Conservation (phyloP, 2,329 filamentous ascomycete species). For the Lecanoromycetidae sp. region DNA sequence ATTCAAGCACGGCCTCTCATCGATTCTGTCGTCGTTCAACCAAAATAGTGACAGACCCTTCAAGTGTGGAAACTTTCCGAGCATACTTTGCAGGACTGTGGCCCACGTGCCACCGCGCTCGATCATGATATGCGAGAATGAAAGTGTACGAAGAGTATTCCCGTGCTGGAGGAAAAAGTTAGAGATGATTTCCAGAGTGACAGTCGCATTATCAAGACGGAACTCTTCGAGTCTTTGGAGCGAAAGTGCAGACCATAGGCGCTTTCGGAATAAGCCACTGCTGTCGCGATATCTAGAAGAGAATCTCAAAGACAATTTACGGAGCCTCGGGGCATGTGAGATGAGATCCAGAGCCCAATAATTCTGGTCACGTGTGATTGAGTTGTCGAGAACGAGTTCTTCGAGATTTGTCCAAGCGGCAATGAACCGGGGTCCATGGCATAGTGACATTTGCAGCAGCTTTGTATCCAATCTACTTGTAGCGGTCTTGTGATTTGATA, state of each 20-base stretch:
- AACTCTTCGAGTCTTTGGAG: background rate
- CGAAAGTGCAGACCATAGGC: background rate
- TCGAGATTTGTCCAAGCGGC: background rate
- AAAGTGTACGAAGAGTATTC: background rate
- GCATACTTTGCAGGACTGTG: background rate
- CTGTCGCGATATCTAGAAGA: background rate
- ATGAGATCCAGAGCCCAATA: background rate
- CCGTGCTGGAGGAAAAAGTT: background rate
- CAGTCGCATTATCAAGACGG: background rate
- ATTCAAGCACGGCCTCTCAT: background rate
- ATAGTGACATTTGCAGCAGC: background rate
- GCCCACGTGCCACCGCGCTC: background rate
- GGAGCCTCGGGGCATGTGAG: background rate
- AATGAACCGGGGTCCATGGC: background rate
- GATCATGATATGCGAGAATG: background rate
- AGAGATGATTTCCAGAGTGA: background rate
- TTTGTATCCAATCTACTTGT: background rate
- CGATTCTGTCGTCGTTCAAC: background rate
- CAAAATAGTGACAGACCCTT: background rate
- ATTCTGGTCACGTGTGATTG: background rate
- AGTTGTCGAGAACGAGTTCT: background rate
- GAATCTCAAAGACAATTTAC: background rate
- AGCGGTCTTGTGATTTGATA: background rate
- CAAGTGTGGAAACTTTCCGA: background rate
- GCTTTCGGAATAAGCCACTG: background rate